Percentiles rank a stretch among this genome's conserved stretches.
Conservation (phyloP, 768 basidiomycete genomes). For the Tylopilus balloui region DNA sequence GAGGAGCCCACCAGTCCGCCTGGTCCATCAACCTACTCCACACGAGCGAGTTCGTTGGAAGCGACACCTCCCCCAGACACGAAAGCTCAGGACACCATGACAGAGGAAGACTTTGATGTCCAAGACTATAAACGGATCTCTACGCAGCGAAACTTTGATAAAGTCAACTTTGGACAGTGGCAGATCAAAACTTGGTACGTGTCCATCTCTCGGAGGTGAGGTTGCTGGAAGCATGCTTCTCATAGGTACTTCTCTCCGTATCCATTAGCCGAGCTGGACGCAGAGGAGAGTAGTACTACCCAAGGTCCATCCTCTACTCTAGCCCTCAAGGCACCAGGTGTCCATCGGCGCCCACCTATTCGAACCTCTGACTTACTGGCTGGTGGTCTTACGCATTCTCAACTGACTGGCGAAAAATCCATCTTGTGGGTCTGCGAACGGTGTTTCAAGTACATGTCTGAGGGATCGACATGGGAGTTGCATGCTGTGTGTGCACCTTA, state of each 20-base stretch:
- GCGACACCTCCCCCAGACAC: conserved; percentile 6
- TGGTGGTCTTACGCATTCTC: conserved; percentile 52
- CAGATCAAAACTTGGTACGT: conserved; percentile 85
- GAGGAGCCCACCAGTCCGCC: conserved; percentile 12
- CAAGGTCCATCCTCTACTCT: conserved; percentile 24
- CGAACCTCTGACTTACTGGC: conserved; percentile 72
- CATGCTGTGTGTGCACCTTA: conserved; percentile 47
- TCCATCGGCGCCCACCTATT: conserved; percentile 58
- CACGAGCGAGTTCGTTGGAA: conserved; percentile 24
- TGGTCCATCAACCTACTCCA: conserved; percentile 18
- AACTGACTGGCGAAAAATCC: conserved; percentile 43
- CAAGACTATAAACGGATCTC: conserved; percentile 64
- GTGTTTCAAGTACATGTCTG: conserved; percentile 96
- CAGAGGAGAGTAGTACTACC: conserved; percentile 41
- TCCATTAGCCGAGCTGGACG: conserved; percentile 67
- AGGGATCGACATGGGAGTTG: conserved; percentile 64
- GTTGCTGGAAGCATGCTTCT: not conserved
- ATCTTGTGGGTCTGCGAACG: conserved; percentile 81
- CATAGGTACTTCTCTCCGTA: conserved; percentile 92
- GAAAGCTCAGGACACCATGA: conserved; percentile 38
- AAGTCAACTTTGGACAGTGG: conserved; percentile 81
- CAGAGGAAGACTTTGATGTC: conserved; percentile 68
- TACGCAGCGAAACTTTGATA: conserved; percentile 78
- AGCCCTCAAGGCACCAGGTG: conserved; percentile 44
- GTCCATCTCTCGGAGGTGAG: not conserved